Evolutionary conservation across 2,329 filamentous ascomycete genomes (phyloP).

Genomic region (Orbilia brochopaga): DNA sequence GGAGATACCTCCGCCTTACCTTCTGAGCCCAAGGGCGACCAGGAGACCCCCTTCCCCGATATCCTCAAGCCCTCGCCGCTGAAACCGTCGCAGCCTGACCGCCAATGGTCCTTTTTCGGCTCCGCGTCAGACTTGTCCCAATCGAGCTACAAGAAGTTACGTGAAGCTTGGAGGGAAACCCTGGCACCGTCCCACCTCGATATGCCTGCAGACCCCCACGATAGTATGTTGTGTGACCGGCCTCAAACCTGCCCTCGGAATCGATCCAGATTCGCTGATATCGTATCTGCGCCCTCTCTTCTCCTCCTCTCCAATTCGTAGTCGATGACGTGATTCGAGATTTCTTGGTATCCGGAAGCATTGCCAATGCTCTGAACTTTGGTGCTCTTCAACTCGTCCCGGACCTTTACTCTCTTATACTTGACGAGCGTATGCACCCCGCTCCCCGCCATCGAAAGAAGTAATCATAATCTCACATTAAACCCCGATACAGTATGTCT

Average conservation of each 20-base stretch:
- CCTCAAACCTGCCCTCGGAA: not conserved
- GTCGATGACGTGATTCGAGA: conserved; percentile 36
- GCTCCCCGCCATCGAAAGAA: conserved; percentile 21
- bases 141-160: not conserved
- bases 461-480: conserved; percentile 53
- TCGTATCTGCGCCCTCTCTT: not conserved
- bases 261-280: not conserved
- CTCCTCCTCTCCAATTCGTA: not conserved
- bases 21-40: no score
- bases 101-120: conserved; percentile 25
- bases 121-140: not conserved
- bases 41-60: not conserved
- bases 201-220: not conserved
- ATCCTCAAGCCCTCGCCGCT: conserved; percentile 2
- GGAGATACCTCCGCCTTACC: not conserved
- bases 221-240: not conserved
- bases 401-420: conserved; percentile 69
- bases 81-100: not conserved
- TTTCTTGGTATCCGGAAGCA: conserved; percentile 67
- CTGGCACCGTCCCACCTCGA: not conserved
- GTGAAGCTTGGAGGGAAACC: conserved; percentile 3
- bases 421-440: conserved; percentile 61
- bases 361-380: conserved; percentile 61
- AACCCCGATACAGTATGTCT: conserved; percentile 59
- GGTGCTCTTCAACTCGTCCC: conserved; percentile 66